Evolutionary conservation across 768 basidiomycete species (phyloP).

Genomic region (Tulasnella sp.): DNA sequence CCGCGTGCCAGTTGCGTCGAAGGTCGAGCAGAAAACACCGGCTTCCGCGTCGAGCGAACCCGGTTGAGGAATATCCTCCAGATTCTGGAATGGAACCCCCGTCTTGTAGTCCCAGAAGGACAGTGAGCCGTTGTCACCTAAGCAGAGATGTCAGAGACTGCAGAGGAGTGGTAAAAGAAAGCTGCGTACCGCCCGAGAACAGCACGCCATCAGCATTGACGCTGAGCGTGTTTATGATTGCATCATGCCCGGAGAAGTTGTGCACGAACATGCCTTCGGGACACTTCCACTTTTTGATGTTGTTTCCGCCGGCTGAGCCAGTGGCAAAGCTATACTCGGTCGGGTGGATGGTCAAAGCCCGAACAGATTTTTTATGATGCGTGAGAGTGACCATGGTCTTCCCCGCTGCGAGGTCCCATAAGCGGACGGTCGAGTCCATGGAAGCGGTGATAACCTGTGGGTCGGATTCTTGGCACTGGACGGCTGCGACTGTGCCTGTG

Average conservation of each 20-base stretch:
- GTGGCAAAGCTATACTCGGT: constrained; percentile 95
- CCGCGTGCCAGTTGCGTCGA: constrained; percentile 90
- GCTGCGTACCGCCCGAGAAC: constrained; percentile 80
- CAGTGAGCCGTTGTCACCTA: constrained; percentile 86
- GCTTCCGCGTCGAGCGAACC: constrained; percentile 98
- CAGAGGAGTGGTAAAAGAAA: background rate
- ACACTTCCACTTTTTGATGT: constrained; percentile 99
- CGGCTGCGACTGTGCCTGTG: constrained; percentile 90
- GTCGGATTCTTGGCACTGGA: constrained; percentile 93
- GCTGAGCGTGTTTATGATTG: constrained; percentile 91
- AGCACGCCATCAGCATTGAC: constrained; percentile 95
- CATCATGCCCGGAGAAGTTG: constrained; percentile 94
- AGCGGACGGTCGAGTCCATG: constrained; percentile 92
- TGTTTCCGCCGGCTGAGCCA: constrained; percentile 96
- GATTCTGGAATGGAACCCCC: constrained; percentile 87
- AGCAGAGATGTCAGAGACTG: background rate
- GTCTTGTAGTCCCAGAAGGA: constrained; percentile 94
- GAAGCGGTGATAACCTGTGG: constrained; percentile 97
- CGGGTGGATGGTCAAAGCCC: constrained; percentile 89
- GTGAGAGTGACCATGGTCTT: constrained; percentile 95
- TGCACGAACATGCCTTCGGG: constrained; percentile 93
- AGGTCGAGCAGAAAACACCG: constrained; percentile 93
- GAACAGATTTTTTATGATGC: constrained; percentile 98
- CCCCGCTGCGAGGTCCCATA: constrained; percentile 98
- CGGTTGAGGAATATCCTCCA: constrained; percentile 91